Conservation (phyloP, 257 asterid genomes). For the Solanum sitiens region DNA sequence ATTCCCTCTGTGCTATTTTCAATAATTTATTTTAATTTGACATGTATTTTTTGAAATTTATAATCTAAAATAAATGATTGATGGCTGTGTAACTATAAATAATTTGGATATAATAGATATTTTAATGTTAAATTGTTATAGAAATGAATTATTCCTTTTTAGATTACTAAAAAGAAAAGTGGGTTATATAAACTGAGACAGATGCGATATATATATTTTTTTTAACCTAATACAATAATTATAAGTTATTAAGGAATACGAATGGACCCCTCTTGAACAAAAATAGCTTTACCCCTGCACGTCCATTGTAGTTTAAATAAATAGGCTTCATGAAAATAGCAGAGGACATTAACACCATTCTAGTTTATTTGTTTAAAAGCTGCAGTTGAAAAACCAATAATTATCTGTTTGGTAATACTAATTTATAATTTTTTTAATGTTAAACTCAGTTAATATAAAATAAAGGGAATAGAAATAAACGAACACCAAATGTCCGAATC, state of each 20-base stretch:
- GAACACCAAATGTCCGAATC: not conserved
- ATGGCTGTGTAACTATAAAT: not conserved
- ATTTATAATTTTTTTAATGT: not conserved
- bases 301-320: not conserved
- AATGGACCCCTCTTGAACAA: not conserved
- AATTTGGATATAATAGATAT: not conserved
- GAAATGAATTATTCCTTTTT: not conserved
- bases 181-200: no score
- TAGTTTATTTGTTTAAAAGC: not conserved
- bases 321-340: not conserved
- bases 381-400: not conserved
- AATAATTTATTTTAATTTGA: not conserved
- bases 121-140: no score
- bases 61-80: fast-evolving
- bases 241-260: not conserved
- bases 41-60: not conserved
- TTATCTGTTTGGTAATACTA: not conserved
- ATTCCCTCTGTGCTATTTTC: not conserved
- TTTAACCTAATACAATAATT: not conserved
- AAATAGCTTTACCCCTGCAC: not conserved
- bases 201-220: no score
- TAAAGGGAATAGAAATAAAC: not conserved
- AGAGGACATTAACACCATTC: not conserved
- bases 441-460: not conserved
- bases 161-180: no score